A percentile compares a stretch with the other conserved stretches of the same genome.
Conservation (phyloP, 306 rosid species). For the Fragaria iinumae region DNA sequence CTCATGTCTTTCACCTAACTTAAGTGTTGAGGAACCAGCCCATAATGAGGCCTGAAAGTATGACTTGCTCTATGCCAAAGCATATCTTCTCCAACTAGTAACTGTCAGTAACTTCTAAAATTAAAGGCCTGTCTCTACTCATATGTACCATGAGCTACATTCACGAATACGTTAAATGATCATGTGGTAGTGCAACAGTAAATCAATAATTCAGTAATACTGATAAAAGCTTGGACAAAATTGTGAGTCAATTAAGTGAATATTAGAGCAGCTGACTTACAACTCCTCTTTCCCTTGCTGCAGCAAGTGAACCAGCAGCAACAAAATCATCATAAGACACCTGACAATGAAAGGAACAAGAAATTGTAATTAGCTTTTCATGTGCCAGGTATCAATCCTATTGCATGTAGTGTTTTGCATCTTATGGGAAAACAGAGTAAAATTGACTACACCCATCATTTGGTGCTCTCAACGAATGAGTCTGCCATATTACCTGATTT, state of each 20-base stretch:
- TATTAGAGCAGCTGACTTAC: constrained; percentile 53
- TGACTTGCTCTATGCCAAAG: background rate
- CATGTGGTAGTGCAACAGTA: background rate
- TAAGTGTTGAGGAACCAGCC: background rate
- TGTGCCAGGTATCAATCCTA: background rate
- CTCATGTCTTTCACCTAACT: background rate
- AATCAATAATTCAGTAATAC: constrained; percentile 11
- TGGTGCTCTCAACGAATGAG: background rate
- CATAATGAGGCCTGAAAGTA: background rate
- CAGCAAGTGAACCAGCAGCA: constrained; percentile 83
- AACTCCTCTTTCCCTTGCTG: constrained; percentile 90
- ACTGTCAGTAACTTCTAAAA: background rate
- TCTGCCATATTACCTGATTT: background rate
- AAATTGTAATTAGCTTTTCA: background rate
- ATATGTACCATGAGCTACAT: background rate
- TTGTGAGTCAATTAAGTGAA: background rate
- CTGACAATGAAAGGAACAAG: constrained; percentile 38
- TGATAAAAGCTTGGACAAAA: background rate
- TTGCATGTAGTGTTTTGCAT: background rate
- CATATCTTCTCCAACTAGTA: background rate
- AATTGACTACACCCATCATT: background rate
- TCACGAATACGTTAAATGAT: background rate
- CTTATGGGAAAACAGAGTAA: background rate
- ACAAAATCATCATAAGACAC: constrained; percentile 83
- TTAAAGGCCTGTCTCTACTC: background rate